These are phyloP conservation scores for Populus trichocarpa DNA, from an alignment of 441 rosid species.

Conservation along the genomic window DNA sequence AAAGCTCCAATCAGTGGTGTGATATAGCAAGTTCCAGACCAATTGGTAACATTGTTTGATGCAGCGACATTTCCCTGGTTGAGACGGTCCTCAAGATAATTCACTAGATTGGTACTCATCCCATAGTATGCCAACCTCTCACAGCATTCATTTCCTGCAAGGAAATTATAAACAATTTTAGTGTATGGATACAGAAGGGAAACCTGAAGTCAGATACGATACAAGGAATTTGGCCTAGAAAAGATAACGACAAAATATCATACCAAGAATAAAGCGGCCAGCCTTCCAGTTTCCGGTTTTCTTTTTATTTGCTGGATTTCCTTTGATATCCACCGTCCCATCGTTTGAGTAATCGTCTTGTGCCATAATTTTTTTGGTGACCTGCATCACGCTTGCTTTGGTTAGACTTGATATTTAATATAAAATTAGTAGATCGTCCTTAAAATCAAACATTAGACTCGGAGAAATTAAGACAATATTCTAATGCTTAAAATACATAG, in stretches of 20 bases:
- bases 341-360: constrained; percentile 64
- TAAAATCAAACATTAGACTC: background rate
- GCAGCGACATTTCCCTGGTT: constrained; percentile 73
- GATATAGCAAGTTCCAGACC: constrained; percentile 91
- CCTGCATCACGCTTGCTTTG: background rate
- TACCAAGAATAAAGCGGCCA: constrained; percentile 88
- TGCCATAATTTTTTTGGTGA: constrained; percentile 36
- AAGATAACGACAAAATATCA: background rate
- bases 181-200: background rate
- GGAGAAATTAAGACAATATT: background rate
- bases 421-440: background rate
- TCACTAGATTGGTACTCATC: constrained; percentile 90
- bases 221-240: background rate
- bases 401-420: background rate
- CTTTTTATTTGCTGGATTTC: constrained; percentile 64
- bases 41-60: constrained; percentile 77
- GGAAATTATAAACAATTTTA: background rate
- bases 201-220: background rate
- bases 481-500: background rate
- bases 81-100: constrained; percentile 58
- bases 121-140: constrained; percentile 98
- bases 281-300: constrained; percentile 94
- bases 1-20: constrained; percentile 91
- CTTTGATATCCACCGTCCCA: constrained; percentile 64
- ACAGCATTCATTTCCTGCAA: constrained; percentile 81